phyloP scores from a whole-genome alignment of 2,329 filamentous ascomycete species.

The Colletotrichum viniferum region DNA sequence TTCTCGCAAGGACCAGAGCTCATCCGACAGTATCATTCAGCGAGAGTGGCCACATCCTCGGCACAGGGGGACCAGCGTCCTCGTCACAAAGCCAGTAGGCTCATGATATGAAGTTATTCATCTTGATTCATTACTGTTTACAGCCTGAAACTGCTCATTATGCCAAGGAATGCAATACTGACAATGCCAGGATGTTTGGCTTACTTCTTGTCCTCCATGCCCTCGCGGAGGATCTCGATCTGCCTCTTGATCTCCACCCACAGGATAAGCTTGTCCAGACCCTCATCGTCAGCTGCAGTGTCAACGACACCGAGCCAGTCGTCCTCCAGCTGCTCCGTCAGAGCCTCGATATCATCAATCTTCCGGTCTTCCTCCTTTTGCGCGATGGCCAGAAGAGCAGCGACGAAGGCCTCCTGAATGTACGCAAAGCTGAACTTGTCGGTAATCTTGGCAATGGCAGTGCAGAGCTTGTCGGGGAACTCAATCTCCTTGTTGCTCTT shows the following conservation, averaged over 20 bases:
- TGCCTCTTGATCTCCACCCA: constrained; percentile 70
- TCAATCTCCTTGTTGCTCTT: constrained; percentile 60
- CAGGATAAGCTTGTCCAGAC: constrained; percentile 55
- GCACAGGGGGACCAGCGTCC: not conserved
- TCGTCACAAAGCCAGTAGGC: not conserved
- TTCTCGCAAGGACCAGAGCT: constrained; percentile 37
- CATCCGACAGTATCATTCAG: not conserved
- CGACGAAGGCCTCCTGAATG: constrained; percentile 72
- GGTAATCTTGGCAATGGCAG: constrained; percentile 65
- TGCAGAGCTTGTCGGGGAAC: constrained; percentile 63
- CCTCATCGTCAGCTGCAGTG: constrained; percentile 28
- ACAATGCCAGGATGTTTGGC: not conserved
- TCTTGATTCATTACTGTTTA: not conserved
- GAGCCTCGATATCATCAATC: constrained; percentile 29
- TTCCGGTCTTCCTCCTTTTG: constrained; percentile 24
- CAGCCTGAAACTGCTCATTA: not conserved
- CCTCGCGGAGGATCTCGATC: constrained; percentile 62
- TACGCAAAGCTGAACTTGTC: constrained; percentile 72
- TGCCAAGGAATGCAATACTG: not conserved
- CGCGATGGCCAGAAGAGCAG: constrained; percentile 64
- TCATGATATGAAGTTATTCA: not conserved
- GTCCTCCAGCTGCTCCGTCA: constrained; percentile 36
- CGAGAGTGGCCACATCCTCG: not conserved
- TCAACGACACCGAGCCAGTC: constrained; percentile 40
- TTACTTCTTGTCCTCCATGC: constrained; percentile 49